phyloP scores from a whole-genome alignment of 805 yeast genomes.

The Yamadazyma olivae region DNA sequence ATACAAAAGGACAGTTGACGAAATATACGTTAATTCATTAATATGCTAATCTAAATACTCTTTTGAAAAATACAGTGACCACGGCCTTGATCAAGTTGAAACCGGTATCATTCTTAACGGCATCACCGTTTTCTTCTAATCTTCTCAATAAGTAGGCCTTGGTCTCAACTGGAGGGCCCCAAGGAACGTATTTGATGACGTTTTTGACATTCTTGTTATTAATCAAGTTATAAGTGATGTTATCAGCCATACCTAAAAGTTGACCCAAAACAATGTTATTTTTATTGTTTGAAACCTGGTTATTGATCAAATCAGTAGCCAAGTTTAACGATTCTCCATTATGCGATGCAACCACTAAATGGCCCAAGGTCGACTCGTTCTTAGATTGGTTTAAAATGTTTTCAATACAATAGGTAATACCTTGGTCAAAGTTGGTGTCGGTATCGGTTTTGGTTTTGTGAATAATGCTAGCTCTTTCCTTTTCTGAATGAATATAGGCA shows the following conservation, averaged over 20 bases:
- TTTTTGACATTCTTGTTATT: slow-evolving; percentile 62
- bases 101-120: slow-evolving; percentile 83
- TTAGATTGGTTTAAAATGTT: slow-evolving; percentile 46
- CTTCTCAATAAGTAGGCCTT: slow-evolving; percentile 86
- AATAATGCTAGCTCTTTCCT: slow-evolving; percentile 62
- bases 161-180: slow-evolving; percentile 96
- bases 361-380: slow-evolving; percentile 57
- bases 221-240: slow-evolving; percentile 73
- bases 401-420: slow-evolving; percentile 59
- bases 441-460: slow-evolving; percentile 76
- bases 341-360: slow-evolving; percentile 88
- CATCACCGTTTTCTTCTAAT: slow-evolving; percentile 94
- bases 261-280: slow-evolving; percentile 83
- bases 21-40: too few relatives aligned
- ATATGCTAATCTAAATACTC: slow-evolving; percentile 14
- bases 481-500: slow-evolving; percentile 90
- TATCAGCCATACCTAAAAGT: slow-evolving; percentile 94
- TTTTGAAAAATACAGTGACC: slow-evolving; percentile 19
- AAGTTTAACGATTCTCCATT: slow-evolving; percentile 73
- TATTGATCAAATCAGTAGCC: slow-evolving; percentile 56
- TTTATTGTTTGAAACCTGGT: slow-evolving; percentile 17
- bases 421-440: slow-evolving; percentile 72
- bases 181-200: slow-evolving; percentile 90
- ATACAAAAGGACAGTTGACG: too few relatives aligned
- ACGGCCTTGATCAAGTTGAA: slow-evolving; percentile 65